phyloP scores from a whole-genome alignment of 306 rosid species.

The Lagenaria siceraria region DNA sequence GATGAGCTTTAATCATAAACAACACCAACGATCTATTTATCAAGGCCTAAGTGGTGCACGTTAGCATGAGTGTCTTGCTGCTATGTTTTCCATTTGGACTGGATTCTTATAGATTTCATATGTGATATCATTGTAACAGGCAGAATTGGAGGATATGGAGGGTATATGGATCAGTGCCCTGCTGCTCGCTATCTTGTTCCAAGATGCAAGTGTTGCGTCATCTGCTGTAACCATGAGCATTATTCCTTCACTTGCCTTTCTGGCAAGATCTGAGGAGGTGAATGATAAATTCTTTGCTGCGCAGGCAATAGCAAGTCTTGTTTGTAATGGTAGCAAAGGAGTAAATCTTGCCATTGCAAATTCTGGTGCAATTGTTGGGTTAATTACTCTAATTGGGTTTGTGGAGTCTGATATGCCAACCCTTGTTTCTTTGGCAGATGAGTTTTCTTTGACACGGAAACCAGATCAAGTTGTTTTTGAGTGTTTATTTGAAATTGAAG shows the following conservation, averaged over 20 bases:
- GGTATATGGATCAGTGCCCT: slow-evolving; percentile 85
- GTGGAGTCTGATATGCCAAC: slow-evolving; percentile 64
- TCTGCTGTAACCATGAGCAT: slow-evolving; percentile 56
- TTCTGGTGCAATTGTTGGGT: slow-evolving; percentile 87
- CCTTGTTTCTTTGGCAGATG: slow-evolving; percentile 61
- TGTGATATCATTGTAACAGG: slow-evolving; percentile 40
- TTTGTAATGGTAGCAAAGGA: slow-evolving; percentile 61
- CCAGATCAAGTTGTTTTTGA: slow-evolving; percentile 89
- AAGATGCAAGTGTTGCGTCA: slow-evolving; percentile 48
- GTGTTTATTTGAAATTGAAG: slow-evolving; percentile 77
- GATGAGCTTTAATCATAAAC: background rate
- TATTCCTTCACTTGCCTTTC: slow-evolving; percentile 68
- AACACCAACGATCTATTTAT: background rate
- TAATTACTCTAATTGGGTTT: slow-evolving; percentile 63
- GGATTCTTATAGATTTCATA: slow-evolving; percentile 14
- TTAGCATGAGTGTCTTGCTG: background rate
- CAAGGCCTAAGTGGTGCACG: background rate
- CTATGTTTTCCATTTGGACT: background rate
- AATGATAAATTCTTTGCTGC: slow-evolving; percentile 84
- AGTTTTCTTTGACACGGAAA: slow-evolving; percentile 59
- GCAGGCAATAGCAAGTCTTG: slow-evolving; percentile 92
- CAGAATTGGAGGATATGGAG: slow-evolving; percentile 72
- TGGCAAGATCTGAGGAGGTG: slow-evolving; percentile 76
- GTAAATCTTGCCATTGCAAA: slow-evolving; percentile 75
- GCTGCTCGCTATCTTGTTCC: slow-evolving; percentile 76